Base-by-base conservation (phyloP, 2,329 filamentous ascomycete genomes). In the Didymella lethalis region DNA sequence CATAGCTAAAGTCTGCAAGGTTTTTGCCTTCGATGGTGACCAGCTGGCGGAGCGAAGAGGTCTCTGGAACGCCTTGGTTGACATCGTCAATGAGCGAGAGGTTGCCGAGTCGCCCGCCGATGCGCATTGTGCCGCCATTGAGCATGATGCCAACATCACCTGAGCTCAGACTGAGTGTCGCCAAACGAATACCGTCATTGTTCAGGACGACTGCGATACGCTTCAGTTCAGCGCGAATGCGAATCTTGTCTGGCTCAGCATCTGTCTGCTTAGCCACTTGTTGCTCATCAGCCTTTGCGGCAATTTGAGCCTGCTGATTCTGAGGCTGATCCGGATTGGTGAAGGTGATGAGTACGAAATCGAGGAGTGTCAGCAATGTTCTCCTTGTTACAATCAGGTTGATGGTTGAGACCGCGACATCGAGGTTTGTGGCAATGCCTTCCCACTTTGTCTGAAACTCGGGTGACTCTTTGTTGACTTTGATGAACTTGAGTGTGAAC, bases 21-120 rank as follows among this genome's bases (percentile, higher is more conserved):
- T 98, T 93, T 55, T 98, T 89, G 11, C 96, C 96, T 76, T 99
- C 91, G 29, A 99, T 99, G 0, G 93, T 94, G 40, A 99, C 88
- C 23, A 99, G 84, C 65, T 94, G 89, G 38, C 95, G 89, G 25
- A 98, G 83, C 43, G 89, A 86, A 0, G 94, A 97, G 28, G 90
- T 84, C 66, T 90, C 88, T 0, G 92, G 86, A 0, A 96, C 93
- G 25, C 94, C 95, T 63, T 93, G 86, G 68, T 98, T 97, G 59
- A 99, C 88, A 76, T 99, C 95, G 73, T 99, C 95, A 2, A 97
- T 85, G 31, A 99, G 82, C 1, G 89, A 93, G 28, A 99, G 81
- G 67, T 96, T 92, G 11, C 95, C 96, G 16, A 99, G 84, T 65
- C 89, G 90, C 14, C 93, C 92, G 47, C 90, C 92, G 26, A 99